Evolutionary conservation across 2,329 filamentous ascomycete species (phyloP), one percentile per base, ranked within the genome.

Genomic region (Metarhizium humberi): DNA sequence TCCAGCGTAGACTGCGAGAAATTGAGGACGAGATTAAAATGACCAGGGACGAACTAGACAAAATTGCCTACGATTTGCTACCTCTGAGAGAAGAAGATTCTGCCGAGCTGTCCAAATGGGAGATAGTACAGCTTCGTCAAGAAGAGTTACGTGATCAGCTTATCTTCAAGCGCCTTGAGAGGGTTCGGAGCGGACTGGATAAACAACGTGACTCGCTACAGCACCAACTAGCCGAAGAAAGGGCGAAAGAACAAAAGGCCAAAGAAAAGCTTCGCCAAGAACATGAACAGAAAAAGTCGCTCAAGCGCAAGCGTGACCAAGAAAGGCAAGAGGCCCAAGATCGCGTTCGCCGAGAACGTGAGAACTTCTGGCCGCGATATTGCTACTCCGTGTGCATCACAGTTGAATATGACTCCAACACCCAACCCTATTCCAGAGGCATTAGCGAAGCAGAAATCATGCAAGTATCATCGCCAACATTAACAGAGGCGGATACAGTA

Each of bases 391-490:
- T 80, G 45, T 74, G 69, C 16, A 74, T 81, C 60, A 77, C 71
- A 3, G 66, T 81, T 16, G 77, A 81, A 47, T 71, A 70, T 6
- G 61, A 70, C n/a, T 61, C 55, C 36, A 65, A 71, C 47, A 77
- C 75, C 0, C 73, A 72, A 3, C 54, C 54, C 36, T 75, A 75
- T 0, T 81, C 79, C 10, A 74, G 78, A 7, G 60, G 77, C 14
- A 68, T 73, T 4, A 84, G 84, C 43, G 78, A 84, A 51, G 72
- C 79, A 34, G 74, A 73, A 20, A 75, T 81, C 69, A 53, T 50
- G 68, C 73, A 58, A 42, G 62, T 53, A 16, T 45, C 3, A 49
- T 57, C 5, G 61, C 60, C 1, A 49, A 55, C 1, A 62, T 29
- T 29, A 50, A 60, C 25, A 54, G 49, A 67, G 5, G 64, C 57